A percentile compares a stretch with the other conserved stretches of the same genome.
Evolutionary conservation across 768 basidiomycete genomes (phyloP).

Genomic region (Mycena epipterygia): DNA sequence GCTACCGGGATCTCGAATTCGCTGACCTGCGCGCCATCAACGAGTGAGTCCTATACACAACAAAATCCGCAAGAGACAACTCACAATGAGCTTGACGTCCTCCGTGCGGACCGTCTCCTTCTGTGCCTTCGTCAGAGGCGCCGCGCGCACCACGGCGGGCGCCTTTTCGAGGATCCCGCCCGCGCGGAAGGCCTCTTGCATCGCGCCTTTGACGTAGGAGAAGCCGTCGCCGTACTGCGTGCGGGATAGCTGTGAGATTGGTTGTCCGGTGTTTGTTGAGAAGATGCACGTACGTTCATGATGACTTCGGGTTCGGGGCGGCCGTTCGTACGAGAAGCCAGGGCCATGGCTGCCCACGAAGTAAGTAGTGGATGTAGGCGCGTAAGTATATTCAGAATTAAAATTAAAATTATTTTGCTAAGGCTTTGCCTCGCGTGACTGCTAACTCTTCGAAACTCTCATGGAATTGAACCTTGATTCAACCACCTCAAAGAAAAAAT

Average conservation of each 20-base stretch:
- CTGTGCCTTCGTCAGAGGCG: constrained; percentile 50
- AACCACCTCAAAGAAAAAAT: too few species aligned
- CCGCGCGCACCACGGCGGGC: constrained; percentile 42
- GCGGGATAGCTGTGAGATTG: not conserved
- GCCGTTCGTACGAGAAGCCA: constrained; percentile 55
- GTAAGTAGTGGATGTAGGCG: too few species aligned
- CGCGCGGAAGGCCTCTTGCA: constrained; percentile 74
- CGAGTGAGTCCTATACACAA: not conserved
- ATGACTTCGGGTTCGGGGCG: constrained; percentile 76
- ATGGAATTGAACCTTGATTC: too few species aligned
- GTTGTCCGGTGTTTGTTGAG: not conserved
- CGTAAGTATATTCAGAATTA: too few species aligned
- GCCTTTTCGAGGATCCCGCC: constrained; percentile 71
- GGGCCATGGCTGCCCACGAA: too few species aligned
- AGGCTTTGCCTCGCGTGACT: too few species aligned
- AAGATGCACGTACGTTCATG: constrained; percentile 72
- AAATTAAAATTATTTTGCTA: too few species aligned
- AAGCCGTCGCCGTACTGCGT: constrained; percentile 74
- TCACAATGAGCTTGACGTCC: constrained; percentile 75
- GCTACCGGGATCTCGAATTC: constrained; percentile 74
- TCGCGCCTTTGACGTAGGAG: constrained; percentile 74
- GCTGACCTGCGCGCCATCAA: constrained; percentile 61
- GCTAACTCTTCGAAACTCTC: too few species aligned
- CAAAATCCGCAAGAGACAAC: constrained; percentile 36
- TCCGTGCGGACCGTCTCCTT: constrained; percentile 68